Conservation (phyloP, 106 monocot genomes). For the Dioscorea alata region DNA sequence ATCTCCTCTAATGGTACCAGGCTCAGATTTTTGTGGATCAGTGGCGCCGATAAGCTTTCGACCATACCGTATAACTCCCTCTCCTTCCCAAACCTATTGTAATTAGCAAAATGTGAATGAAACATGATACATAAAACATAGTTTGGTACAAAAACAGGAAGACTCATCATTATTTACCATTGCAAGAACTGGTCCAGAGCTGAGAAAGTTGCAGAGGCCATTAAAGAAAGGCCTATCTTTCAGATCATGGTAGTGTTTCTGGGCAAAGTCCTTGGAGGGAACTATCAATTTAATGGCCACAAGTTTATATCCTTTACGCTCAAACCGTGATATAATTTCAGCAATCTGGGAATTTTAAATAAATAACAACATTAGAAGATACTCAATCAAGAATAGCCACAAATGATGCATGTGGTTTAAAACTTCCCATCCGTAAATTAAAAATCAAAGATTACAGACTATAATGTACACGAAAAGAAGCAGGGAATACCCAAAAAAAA, state of each 20-base stretch:
- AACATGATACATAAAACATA: not conserved
- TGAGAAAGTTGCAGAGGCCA: conserved; percentile 88
- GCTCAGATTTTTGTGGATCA: conserved; percentile 86
- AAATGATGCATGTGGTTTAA: too few relatives aligned
- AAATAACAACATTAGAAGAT: too few relatives aligned
- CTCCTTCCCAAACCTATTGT: conserved; percentile 95
- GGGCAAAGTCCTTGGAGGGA: conserved; percentile 85
- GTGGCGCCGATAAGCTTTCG: conserved; percentile 96
- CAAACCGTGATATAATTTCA: conserved; percentile 88
- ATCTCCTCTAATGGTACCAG: conserved; percentile 91
- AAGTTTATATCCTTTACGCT: conserved; percentile 88
- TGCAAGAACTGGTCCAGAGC: conserved; percentile 93
- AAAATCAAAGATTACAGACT: too few relatives aligned
- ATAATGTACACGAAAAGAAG: too few relatives aligned
- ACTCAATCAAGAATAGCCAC: too few relatives aligned
- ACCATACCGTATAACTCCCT: conserved; percentile 93
- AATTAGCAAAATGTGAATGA: not conserved
- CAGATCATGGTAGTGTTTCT: conserved; percentile 96
- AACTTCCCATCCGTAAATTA: too few relatives aligned
- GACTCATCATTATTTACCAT: conserved; percentile 45
- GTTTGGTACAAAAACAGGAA: not conserved
- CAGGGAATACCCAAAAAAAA: too few relatives aligned
- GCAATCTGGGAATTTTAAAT: conserved; percentile 42
- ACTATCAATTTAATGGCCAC: conserved; percentile 83
- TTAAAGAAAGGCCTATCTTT: conserved; percentile 91